Percentiles rank a stretch among this genome's conserved stretches.
phyloP scores from a whole-genome alignment of 2,329 filamentous ascomycete genomes.

The Cordyceps pruinosa region DNA sequence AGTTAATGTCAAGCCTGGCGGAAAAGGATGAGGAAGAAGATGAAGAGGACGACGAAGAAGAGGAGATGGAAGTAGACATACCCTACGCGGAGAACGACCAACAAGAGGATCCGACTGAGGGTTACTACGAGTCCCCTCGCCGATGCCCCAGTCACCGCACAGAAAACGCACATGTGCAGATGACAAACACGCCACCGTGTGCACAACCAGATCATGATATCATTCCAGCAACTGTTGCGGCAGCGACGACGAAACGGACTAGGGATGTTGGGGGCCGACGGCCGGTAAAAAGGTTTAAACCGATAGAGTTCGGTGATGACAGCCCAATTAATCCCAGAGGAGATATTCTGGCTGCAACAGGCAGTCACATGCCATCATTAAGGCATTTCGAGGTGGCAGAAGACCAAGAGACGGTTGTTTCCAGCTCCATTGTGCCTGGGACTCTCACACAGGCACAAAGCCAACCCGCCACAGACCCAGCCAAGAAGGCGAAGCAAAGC shows the following conservation, averaged over 20 bases:
- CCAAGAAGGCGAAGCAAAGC: background rate
- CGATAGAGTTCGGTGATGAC: conserved; percentile 19
- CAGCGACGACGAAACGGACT: background rate
- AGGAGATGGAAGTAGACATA: conserved; percentile 31
- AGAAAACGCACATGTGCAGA: background rate
- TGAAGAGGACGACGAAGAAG: no score
- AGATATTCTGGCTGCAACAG: background rate
- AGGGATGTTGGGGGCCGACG: background rate
- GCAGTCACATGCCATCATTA: conserved; percentile 19
- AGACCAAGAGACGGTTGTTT: conserved; percentile 22
- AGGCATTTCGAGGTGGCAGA: conserved; percentile 18
- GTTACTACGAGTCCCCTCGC: background rate
- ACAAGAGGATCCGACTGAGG: background rate
- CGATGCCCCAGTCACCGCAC: background rate
- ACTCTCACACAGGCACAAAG: conserved; percentile 18
- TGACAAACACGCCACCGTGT: conserved; percentile 19
- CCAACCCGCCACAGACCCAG: conserved; percentile 13
- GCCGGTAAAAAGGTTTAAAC: conserved; percentile 19
- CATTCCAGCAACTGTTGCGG: conserved; percentile 14
- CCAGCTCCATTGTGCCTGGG: conserved; percentile 25
- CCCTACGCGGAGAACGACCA: conserved; percentile 22
- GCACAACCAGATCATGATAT: conserved; percentile 17
- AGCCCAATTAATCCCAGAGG: conserved; percentile 14
- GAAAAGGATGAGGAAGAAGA: conserved; percentile 32
- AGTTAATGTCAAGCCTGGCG: background rate